A percentile compares a stretch with the other conserved stretches of the same genome.
These are phyloP conservation scores for Melanogaster broomeanus DNA, from an alignment of 768 basidiomycete genomes.

Conservation along the genomic window DNA sequence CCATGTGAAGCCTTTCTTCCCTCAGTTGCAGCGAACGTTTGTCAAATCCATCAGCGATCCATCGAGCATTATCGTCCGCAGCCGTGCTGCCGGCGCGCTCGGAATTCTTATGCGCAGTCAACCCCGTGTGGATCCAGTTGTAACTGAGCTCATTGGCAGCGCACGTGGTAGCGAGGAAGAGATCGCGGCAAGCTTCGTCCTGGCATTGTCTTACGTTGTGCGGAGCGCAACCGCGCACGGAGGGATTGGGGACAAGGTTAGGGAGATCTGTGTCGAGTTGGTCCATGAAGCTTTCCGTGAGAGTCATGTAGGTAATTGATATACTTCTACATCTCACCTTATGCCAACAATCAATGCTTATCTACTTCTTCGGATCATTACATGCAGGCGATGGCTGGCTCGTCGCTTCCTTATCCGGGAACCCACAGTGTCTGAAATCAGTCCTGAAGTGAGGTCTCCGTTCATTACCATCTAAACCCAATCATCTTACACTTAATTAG, in stretches of 20 bases:
- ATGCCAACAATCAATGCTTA: neutral
- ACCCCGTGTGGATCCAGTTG: conserved; percentile 89
- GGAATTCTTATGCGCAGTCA: conserved; percentile 91
- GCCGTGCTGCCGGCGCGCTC: conserved; percentile 79
- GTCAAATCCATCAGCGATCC: conserved; percentile 89
- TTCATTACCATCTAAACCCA: neutral
- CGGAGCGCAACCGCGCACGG: conserved; percentile 56
- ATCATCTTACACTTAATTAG: conserved; percentile 35
- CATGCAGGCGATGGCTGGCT: conserved; percentile 62
- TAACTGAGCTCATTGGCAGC: conserved; percentile 79
- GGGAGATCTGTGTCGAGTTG: conserved; percentile 73
- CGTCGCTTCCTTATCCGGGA: conserved; percentile 61
- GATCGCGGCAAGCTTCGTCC: conserved; percentile 73
- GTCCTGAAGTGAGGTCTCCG: conserved; percentile 64
- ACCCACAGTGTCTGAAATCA: conserved; percentile 62
- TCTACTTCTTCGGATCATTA: conserved; percentile 64
- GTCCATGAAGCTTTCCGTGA: conserved; percentile 79
- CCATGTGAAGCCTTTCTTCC: conserved; percentile 98
- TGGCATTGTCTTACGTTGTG: conserved; percentile 77
- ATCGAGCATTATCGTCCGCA: conserved; percentile 75
- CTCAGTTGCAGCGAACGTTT: conserved; percentile 94
- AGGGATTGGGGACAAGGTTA: conserved; percentile 77
- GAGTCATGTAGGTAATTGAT: conserved; percentile 59
- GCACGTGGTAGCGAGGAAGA: conserved; percentile 63
- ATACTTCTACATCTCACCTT: conserved; percentile 6